Evolutionary conservation across 1,284 basidiomycete genomes (phyloP).

Genomic region (Amylostereum areolatum): DNA sequence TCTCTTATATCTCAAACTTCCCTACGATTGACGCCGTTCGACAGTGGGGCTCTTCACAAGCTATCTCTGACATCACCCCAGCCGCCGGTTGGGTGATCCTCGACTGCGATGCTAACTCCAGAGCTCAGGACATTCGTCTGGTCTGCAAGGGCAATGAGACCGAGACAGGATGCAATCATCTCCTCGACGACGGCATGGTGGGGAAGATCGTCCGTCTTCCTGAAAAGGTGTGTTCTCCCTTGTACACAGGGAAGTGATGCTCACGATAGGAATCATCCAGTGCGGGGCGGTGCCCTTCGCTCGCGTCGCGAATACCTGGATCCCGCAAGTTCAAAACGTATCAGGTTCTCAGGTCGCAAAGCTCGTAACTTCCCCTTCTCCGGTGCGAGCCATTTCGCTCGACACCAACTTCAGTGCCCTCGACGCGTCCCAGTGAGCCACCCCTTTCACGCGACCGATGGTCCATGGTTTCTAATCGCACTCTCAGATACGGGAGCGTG

Average conservation of each 20-base stretch:
- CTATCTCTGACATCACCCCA: background rate
- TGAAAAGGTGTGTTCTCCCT: background rate
- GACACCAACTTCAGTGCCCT: background rate
- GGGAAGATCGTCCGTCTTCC: background rate
- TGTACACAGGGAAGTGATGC: background rate
- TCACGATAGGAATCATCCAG: background rate
- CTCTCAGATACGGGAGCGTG: no score
- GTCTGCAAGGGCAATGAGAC: background rate
- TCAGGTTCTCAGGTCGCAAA: no score
- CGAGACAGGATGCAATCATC: background rate
- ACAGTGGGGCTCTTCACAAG: background rate
- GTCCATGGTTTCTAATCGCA: no score
- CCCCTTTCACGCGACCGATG: no score
- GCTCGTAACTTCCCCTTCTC: background rate
- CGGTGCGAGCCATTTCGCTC: background rate
- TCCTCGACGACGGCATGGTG: background rate
- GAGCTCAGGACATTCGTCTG: background rate
- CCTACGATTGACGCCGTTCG: background rate
- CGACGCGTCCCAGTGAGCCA: no score
- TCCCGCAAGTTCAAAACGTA: background rate
- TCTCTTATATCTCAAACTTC: background rate
- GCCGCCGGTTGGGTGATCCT: background rate
- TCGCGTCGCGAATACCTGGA: background rate
- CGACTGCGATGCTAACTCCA: background rate
- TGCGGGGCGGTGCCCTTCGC: background rate